A percentile compares a stretch with the other conserved stretches of the same genome.
Evolutionary conservation across 2,329 filamentous ascomycete genomes (phyloP).

Genomic region (Fusarium kyushuense): DNA sequence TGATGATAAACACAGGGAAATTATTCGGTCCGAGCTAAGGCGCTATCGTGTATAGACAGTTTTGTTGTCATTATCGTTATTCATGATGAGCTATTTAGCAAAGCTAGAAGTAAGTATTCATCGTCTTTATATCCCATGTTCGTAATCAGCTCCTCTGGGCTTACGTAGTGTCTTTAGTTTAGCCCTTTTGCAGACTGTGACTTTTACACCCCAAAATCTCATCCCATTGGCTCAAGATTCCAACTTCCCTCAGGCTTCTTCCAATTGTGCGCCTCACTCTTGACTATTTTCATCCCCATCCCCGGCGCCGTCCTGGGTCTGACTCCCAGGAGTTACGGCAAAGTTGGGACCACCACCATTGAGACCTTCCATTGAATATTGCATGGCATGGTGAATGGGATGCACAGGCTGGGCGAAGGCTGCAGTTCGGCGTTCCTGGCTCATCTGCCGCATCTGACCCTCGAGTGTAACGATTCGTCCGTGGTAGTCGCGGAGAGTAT

Average conservation of each 20-base stretch:
- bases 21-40: neutral
- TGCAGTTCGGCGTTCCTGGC: neutral
- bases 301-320: constrained; percentile 5
- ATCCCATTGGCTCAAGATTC: neutral
- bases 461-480: neutral
- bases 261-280: neutral
- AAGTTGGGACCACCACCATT: neutral
- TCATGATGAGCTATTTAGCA: constrained; percentile 16
- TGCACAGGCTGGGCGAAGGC: neutral
- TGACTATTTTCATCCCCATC: neutral
- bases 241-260: neutral
- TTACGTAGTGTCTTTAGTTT: neutral
- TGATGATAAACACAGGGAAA: neutral
- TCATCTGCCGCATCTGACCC: neutral
- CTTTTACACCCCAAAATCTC: neutral
- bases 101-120: constrained; percentile 1
- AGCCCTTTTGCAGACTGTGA: neutral
- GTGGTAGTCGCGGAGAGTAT: neutral
- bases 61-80: constrained; percentile 8
- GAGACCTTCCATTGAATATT: constrained; percentile 7
- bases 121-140: neutral
- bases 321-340: constrained; percentile 11
- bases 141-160: neutral
- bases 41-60: neutral
- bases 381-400: neutral